Evolutionary conservation across 805 yeast species (phyloP), one percentile per base, ranked within the genome.

Genomic region (Clavispora fructus): DNA sequence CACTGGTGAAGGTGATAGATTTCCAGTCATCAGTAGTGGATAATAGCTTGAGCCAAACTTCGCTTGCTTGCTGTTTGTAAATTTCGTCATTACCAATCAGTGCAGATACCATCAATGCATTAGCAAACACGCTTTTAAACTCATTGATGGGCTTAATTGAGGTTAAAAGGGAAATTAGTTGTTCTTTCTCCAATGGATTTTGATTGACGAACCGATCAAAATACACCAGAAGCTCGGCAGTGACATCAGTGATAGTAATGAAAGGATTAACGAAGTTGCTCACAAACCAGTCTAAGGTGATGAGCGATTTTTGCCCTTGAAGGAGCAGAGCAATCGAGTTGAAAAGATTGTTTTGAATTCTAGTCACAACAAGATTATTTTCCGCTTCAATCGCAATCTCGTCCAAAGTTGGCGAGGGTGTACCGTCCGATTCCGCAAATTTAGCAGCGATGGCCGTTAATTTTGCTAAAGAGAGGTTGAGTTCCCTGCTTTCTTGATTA

Each of bases 391-490:
- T 50, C 13, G 49, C 51, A 25, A 46, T 48, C 12, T 40, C 54
- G 6, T 48, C 55, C 33, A 50, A 43, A n/a, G 30, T 33, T 12
- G 30, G 23, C 1, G 41, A 30, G 23, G 42, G 44, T 8, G 38
- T 32, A 10, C 32, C 26, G 14, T 26, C n/a, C 11, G 43, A 14
- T 32, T 17, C 2, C 4, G 26, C 6, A 16, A 39, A 25, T 17
- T 60, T 58, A 1, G 72, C 60, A 0, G 82, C 82, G 16, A 86
- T 57, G 1, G 79, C 69, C 2, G 87, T 66, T 19, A 90, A 63
- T 61, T 89, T 89, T 1, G 95, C 91, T 42, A 89, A 63, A 46
- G 88, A 84, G 48, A 82, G 71, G 52, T 81, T 81, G 19, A 85
- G 56, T 53, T 75, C 79, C 54, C 75, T 77, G 52, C 74, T 75